Percentiles rank a stretch among this genome's conserved stretches.
These are phyloP conservation scores for Penstemon eatonii DNA, from an alignment of 257 asterid species.

Conservation along the genomic window DNA sequence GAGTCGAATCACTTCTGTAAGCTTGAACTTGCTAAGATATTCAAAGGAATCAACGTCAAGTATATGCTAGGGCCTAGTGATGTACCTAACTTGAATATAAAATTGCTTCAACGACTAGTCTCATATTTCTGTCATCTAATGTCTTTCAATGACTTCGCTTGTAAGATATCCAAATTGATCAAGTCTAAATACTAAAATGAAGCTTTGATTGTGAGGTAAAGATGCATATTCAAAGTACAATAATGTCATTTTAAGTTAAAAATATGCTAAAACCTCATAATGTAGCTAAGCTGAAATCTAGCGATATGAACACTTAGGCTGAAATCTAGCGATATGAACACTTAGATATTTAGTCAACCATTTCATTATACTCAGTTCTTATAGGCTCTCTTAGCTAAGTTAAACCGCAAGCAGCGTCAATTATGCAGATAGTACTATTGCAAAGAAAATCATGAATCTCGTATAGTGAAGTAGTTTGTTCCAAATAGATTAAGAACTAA, in stretches of 20 bases:
- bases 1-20: background rate
- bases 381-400: conserved; percentile 17
- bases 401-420: conserved; percentile 15
- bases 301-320: too few species aligned
- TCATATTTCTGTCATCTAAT: background rate
- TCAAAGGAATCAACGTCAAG: background rate
- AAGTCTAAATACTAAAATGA: background rate
- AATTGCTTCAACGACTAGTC: background rate
- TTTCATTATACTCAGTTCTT: conserved; percentile 11
- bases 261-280: background rate
- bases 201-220: background rate
- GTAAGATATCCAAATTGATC: background rate
- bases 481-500: conserved; percentile 17
- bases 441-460: conserved; percentile 2
- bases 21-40: background rate
- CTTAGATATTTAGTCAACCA: background rate
- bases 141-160: background rate
- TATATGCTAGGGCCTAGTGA: background rate
- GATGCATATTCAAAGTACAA: conserved; percentile 1
- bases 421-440: conserved; percentile 9
- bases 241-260: conserved; percentile 4
- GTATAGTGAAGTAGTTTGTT: conserved; percentile 13
- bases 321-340: too few species aligned
- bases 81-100: background rate
- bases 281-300: too few species aligned